Base-by-base conservation (phyloP, 2,329 filamentous ascomycete genomes). In the Ascomycota sp. region DNA sequence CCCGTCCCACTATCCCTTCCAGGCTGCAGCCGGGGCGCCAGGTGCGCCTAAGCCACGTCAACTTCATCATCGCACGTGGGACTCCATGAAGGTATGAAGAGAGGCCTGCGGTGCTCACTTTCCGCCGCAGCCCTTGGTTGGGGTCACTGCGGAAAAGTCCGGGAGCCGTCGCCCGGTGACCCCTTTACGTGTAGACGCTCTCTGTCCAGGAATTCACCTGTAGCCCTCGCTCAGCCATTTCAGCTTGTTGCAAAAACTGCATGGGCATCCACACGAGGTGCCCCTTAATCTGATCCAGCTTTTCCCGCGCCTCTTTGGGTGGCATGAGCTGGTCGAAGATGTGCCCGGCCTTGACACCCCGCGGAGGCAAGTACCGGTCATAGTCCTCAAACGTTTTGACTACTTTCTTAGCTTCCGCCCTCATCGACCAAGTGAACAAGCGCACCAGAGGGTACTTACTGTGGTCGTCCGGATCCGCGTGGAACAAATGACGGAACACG, bases 251-350 rank as follows among this genome's bases (percentile, higher is more conserved):
- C 48, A 95, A 54, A 50, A 92, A 95, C 31, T 83, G 70, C 46
- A 95, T 53, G n/a, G 83, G 83, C 74, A 92, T 86, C 80, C 81
- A 91, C 6, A 95, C 86, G 29, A 95, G 53, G 58, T 95, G 86
- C 0, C 86, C 86, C 56, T 72, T 75, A 43, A 95, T 71, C 47
- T 76, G 64, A 44, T 82, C 73, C 33, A 95, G 59, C 52, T 86
- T 82, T 41, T 64, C 52, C 11, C 79, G 66, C 6, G 89, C 72
- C 36, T 91, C 75, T 21, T 73, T 62, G 0, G 72, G 67, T 0
- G 78, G 76, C 51, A 77, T 66, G 53, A 76, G 81, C 37, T 69
- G 69, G 50, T 91, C 82, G 45, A 79, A 92, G 38, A 95, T 64
- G 54, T 95, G 89, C 0, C 89, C 86, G 3, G 82, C 59, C 52